Conservation (phyloP, 345 rosid genomes). For the Eucalyptus caleyi region DNA sequence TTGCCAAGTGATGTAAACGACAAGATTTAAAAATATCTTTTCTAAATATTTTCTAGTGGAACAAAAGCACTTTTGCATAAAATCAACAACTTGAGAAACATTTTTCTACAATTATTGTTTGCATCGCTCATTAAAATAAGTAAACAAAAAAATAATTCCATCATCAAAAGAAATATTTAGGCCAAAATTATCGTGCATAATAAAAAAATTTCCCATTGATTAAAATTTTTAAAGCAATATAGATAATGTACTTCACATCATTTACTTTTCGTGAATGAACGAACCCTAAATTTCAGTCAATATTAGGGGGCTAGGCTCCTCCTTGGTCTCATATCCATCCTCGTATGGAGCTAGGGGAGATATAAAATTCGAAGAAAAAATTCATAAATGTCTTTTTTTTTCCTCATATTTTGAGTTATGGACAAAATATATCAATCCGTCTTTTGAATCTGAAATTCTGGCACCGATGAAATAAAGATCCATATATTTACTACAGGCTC, state of each 20-base stretch:
- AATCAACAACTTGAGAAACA: background rate
- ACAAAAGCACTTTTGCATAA: background rate
- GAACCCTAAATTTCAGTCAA: background rate
- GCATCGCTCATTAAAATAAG: background rate
- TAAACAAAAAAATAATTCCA: background rate
- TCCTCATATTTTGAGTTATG: background rate
- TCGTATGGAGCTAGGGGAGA: background rate
- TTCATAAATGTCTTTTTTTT: background rate
- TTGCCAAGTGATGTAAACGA: background rate
- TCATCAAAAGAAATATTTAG: background rate
- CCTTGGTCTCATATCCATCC: background rate
- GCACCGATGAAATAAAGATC: background rate
- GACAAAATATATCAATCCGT: background rate
- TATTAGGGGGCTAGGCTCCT: background rate
- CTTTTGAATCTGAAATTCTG: background rate
- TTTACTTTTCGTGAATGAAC: background rate
- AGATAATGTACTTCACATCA: background rate
- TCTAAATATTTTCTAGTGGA: background rate
- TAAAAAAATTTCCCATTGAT: background rate
- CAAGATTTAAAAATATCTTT: background rate
- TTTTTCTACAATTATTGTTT: rapidly evolving
- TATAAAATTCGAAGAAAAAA: background rate
- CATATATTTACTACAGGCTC: background rate
- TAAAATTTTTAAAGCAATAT: background rate
- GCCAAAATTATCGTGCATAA: background rate